Evolutionary conservation across 164 flowering plant species (phyloP).

Genomic region (Dillenia turbinata): DNA sequence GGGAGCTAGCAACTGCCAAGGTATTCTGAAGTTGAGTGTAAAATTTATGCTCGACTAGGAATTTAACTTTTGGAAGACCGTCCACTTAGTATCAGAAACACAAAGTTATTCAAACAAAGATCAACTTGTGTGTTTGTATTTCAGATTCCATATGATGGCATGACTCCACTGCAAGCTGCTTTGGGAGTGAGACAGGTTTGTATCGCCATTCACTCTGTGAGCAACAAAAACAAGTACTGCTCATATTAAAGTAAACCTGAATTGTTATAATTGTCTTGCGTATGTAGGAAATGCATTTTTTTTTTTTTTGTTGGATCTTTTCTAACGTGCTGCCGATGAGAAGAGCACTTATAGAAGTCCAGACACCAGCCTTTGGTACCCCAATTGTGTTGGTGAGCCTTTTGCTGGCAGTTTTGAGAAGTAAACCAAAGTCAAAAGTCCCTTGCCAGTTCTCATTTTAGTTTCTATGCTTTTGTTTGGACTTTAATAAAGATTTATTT

Average conservation of each 20-base stretch:
- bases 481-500: too few species aligned
- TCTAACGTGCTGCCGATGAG: too few species aligned
- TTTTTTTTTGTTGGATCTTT: too few species aligned
- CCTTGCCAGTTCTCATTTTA: too few species aligned
- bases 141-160: conserved; percentile 83
- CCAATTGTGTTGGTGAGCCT: too few species aligned
- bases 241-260: not conserved
- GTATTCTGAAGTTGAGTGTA: conserved; percentile 22
- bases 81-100: not conserved
- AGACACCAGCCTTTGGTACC: too few species aligned
- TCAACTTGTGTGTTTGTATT: conserved; percentile 11
- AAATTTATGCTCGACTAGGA: not conserved
- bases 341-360: too few species aligned
- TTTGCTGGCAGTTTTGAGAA: too few species aligned
- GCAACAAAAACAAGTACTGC: not conserved
- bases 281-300: too few species aligned
- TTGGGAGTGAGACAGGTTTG: conserved; percentile 96
- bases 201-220: too few species aligned
- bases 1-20: conserved; percentile 94
- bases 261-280: not conserved
- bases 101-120: not conserved
- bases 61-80: not conserved
- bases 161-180: conserved; percentile 97
- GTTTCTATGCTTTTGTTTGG: too few species aligned
- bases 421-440: too few species aligned